Conservation (phyloP, 352 stramenopile species). For the Phytophthora pseudosyringae region DNA sequence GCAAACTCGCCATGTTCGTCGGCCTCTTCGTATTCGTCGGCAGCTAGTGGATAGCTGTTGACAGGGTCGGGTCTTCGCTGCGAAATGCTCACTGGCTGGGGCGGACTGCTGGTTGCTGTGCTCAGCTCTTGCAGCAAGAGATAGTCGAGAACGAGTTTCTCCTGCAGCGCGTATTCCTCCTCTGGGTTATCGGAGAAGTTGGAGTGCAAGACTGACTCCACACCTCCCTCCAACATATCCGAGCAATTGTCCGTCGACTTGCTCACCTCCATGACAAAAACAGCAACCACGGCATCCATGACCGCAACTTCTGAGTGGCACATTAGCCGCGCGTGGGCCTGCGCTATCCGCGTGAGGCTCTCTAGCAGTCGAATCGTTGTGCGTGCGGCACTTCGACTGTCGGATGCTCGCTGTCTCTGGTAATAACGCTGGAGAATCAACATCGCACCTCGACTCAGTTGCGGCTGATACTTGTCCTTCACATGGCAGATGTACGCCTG, state of each 20-base stretch:
- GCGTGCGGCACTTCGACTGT: slow-evolving; percentile 67
- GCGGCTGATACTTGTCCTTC: slow-evolving; percentile 88
- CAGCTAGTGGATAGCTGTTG: slow-evolving; percentile 13
- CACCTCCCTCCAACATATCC: slow-evolving; percentile 56
- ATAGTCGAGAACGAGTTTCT: slow-evolving; percentile 75
- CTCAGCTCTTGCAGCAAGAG: slow-evolving; percentile 65
- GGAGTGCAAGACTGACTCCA: slow-evolving; percentile 73
- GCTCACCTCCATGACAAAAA: slow-evolving; percentile 83
- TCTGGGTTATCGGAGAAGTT: slow-evolving; percentile 67
- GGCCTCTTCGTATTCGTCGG: slow-evolving; percentile 24
- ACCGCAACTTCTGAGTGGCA: slow-evolving; percentile 68
- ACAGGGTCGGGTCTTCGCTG: slow-evolving; percentile 12
- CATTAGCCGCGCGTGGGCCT: slow-evolving; percentile 92
- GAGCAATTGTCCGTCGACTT: slow-evolving; percentile 71
- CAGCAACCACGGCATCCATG: slow-evolving; percentile 79
- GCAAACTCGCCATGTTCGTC: slow-evolving; percentile 22
- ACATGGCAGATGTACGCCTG: slow-evolving; percentile 94
- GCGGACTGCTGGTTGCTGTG: slow-evolving; percentile 27
- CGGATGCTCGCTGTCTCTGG: slow-evolving; percentile 70
- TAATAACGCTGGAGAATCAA: slow-evolving; percentile 94
- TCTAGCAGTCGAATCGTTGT: slow-evolving; percentile 96
- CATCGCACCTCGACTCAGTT: slow-evolving; percentile 82
- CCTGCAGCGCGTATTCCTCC: slow-evolving; percentile 70
- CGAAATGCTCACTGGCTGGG: not conserved
- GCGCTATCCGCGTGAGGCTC: slow-evolving; percentile 92